These are phyloP conservation scores for Aristolochia californica DNA, from an alignment of 164 flowering plant genomes.

Conservation along the genomic window DNA sequence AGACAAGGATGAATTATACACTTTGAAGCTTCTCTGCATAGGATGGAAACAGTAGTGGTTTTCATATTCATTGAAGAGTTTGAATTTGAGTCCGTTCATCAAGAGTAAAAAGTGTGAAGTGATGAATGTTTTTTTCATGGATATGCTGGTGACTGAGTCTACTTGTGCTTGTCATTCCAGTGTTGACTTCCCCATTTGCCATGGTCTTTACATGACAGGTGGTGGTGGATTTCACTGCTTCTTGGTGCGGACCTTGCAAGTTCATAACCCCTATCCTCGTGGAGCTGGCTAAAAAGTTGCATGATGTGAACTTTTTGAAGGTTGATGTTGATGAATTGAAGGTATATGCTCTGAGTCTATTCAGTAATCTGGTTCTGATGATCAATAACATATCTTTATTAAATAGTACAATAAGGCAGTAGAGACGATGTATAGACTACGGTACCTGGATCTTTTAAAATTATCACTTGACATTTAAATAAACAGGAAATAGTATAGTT, in stretches of 20 bases:
- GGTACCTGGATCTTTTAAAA: too few species aligned
- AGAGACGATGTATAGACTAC: too few species aligned
- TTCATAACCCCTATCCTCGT: constrained; percentile 49
- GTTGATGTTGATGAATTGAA: constrained; percentile 73
- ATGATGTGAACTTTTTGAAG: constrained; percentile 52
- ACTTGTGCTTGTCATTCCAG: neutral
- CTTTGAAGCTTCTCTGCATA: too few species aligned
- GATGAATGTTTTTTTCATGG: neutral
- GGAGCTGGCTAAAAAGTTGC: constrained; percentile 53
- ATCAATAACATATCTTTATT: neutral
- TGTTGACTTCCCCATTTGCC: neutral
- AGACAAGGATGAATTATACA: too few species aligned
- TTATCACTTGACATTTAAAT: too few species aligned
- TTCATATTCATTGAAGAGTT: neutral
- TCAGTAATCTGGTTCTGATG: neutral
- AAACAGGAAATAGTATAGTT: too few species aligned
- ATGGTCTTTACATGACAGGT: constrained; percentile 21
- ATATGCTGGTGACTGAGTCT: neutral
- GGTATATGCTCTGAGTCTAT: constrained; percentile 19
- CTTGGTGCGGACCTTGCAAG: constrained; percentile 81
- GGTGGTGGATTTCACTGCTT: constrained; percentile 78
- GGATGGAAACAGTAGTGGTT: too few species aligned
- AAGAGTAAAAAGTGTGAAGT: neutral
- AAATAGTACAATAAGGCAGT: neutral
- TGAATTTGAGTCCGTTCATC: neutral